Evolutionary conservation across 2,329 filamentous ascomycete genomes (phyloP), one percentile per base, ranked within the genome.

Genomic region (Ophiosphaerella narmari): DNA sequence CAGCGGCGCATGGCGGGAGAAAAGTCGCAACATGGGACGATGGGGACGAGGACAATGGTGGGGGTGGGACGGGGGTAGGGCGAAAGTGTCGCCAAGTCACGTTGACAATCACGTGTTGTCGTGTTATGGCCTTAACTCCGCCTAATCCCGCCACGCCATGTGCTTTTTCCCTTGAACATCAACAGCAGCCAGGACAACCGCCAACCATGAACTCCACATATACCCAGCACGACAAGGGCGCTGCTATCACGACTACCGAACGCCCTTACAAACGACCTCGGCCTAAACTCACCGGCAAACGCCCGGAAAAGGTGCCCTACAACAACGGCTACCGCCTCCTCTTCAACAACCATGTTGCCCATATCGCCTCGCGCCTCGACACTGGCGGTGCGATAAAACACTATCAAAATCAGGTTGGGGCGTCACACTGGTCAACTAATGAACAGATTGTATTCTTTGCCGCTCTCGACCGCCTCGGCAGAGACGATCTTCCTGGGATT

Each of bases 371-470:
- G 18, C 60, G 58, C 34, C 65, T 67, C 35, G 49, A 54, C 21
- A 36, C 46, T 5, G 18, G 37, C 7, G 39, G 42, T 16, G 21
- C 32, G 31, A 39, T 12, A 46, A 56, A 53, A 37, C 57, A 48
- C 50, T 69, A 40, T 43, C 75, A 32, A 80, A 48, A 81, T 2
- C 88, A 91, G 62, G 75, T 91, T 43, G 91, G 91, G 18, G 78
- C 84, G 23, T 85, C 86, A 1, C 59, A 74, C 9, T 97, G 93
- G 93, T 86, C 82, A 0, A 53, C 80, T 0, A 61, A 75, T 1
- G 92, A 97, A 65, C 96, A 96, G 67, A 76, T 81, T 1, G 60
- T 77, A 0, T 82, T 96, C 50, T 96, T 90, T 68, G 77, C 82
- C 12, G 81, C 83, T 0, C 70, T 95, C 3, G 77, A 80, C 1